Conservation (phyloP, 805 yeast species). For the Pichia phayaonensis region DNA sequence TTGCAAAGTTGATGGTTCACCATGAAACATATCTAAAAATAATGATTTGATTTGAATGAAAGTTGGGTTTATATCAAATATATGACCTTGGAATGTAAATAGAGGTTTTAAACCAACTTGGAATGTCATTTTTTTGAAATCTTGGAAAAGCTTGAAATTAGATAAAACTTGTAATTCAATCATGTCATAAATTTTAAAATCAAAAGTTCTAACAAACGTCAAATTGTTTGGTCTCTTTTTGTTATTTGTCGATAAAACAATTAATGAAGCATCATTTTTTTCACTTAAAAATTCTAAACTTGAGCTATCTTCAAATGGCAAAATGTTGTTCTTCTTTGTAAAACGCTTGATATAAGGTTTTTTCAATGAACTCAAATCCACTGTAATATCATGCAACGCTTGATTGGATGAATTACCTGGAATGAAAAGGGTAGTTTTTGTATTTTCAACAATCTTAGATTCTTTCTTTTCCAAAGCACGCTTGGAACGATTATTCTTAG, state of each 20-base stretch:
- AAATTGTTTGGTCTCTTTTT: slow-evolving; percentile 91
- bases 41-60: slow-evolving; percentile 80
- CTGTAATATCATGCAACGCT: slow-evolving; percentile 78
- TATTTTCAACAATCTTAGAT: slow-evolving; percentile 82
- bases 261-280: slow-evolving; percentile 83
- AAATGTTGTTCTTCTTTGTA: slow-evolving; percentile 76
- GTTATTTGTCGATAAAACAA: slow-evolving; percentile 72
- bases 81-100: slow-evolving; percentile 88
- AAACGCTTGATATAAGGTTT: slow-evolving; percentile 88
- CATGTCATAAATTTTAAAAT: slow-evolving; percentile 88
- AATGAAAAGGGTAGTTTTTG: slow-evolving; percentile 81
- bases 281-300: slow-evolving; percentile 88
- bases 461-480: slow-evolving; percentile 87
- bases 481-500: slow-evolving; percentile 92
- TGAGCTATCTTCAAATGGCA: slow-evolving; percentile 87
- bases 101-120: slow-evolving; percentile 88
- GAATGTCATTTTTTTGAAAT: slow-evolving; percentile 75
- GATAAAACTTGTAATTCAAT: slow-evolving; percentile 72
- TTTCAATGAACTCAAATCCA: slow-evolving; percentile 82
- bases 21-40: slow-evolving; percentile 86
- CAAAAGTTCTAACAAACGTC: slow-evolving; percentile 84
- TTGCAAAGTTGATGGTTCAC: slow-evolving; percentile 68
- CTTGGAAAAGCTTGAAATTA: slow-evolving; percentile 64
- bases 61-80: slow-evolving; percentile 83
- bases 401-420: slow-evolving; percentile 82